These are phyloP conservation scores for Funneliformis mosseae DNA, from an alignment of 192 early-diverging fungal genomes.

Conservation along the genomic window DNA sequence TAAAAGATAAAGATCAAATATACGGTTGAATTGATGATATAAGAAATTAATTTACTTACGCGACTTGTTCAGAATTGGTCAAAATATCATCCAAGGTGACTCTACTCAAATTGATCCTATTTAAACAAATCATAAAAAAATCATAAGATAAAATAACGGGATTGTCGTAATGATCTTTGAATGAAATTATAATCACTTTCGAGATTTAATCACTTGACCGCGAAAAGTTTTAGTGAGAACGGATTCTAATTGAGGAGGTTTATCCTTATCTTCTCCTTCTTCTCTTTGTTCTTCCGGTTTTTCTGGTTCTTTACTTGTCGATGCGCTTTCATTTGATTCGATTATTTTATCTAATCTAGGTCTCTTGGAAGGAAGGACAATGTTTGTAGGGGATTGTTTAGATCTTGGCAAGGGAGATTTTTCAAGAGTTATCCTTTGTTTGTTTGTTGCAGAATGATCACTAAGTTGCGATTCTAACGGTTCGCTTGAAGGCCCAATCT, in stretches of 20 bases:
- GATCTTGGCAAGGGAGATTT: neutral
- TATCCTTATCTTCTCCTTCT: neutral
- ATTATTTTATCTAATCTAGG: neutral
- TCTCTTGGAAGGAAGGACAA: neutral
- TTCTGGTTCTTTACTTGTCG: neutral
- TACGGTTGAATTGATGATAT: no score
- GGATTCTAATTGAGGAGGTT: neutral
- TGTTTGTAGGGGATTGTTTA: neutral
- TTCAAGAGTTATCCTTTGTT: neutral
- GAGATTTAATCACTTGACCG: neutral
- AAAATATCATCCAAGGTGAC: no score
- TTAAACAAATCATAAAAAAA: no score
- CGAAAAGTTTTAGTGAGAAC: slow-evolving; percentile 16
- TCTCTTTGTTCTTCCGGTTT: neutral
- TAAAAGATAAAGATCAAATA: no score
- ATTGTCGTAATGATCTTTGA: no score
- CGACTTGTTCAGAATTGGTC: no score
- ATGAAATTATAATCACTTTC: neutral
- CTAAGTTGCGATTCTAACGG: neutral
- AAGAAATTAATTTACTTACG: no score
- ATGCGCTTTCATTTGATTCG: neutral
- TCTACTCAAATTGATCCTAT: no score
- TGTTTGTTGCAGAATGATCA: neutral
- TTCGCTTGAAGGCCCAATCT: neutral
- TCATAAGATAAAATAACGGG: no score